Evolutionary conservation across 1,284 basidiomycete species (phyloP).

Genomic region (Ceratobasidium sp.): DNA sequence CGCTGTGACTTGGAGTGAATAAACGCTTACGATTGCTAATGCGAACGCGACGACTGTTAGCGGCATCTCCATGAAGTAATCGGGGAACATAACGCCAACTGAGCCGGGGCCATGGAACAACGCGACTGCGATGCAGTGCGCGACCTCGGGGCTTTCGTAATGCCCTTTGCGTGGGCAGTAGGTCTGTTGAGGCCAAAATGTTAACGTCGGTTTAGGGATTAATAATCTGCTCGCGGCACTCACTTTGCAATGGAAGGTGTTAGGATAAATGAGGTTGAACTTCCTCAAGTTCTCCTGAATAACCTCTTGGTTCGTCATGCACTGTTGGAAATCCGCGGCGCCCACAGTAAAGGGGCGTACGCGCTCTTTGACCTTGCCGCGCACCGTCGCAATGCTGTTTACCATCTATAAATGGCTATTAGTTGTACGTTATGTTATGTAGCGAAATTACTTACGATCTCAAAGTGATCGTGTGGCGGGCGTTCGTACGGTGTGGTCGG

Average conservation of each 20-base stretch:
- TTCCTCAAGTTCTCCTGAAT: constrained; percentile 2
- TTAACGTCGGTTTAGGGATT: background rate
- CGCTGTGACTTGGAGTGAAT: background rate
- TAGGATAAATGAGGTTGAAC: constrained; percentile 1
- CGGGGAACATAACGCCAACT: constrained; percentile 5
- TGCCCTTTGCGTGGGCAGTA: constrained; percentile 12
- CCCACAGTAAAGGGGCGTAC: background rate
- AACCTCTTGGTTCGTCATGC: background rate
- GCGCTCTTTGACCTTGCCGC: constrained; percentile 12
- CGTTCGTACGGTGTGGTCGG: background rate
- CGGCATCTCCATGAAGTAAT: constrained; percentile 12
- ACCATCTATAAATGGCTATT: background rate
- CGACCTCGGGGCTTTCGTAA: background rate
- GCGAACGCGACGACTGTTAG: constrained; percentile 3
- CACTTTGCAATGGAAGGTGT: constrained; percentile 26
- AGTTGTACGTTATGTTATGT: background rate
- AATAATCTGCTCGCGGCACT: background rate
- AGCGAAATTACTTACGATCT: constrained; percentile 17
- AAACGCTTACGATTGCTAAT: constrained; percentile 8
- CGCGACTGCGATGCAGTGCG: background rate
- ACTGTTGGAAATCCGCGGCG: background rate
- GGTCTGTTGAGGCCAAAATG: background rate
- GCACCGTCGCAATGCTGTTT: constrained; percentile 6
- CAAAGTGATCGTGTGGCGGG: background rate
- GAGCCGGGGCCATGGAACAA: constrained; percentile 8